Evolutionary conservation across 169 alveolate species (phyloP).

Genomic region (Cyclospora cayetanensis): DNA sequence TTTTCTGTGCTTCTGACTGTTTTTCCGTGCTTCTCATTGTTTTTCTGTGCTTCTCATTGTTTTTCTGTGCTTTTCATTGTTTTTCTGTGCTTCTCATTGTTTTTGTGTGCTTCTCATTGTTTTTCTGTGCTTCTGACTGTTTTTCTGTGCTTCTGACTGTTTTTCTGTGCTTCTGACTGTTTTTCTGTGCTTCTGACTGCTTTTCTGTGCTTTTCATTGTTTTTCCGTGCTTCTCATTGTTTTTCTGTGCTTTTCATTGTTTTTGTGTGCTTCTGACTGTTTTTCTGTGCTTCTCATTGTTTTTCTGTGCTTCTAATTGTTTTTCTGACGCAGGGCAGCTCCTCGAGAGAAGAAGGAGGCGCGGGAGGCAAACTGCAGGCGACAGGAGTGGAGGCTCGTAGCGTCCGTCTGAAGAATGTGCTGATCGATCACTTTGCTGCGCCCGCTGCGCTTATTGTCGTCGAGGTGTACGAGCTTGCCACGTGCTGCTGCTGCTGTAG

Average conservation of each 20-base stretch:
- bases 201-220: background rate
- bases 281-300: background rate
- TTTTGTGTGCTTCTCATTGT: no score
- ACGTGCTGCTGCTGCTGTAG: conserved; percentile 26
- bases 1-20: background rate
- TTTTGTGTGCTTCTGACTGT: no score
- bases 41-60: background rate
- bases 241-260: no score
- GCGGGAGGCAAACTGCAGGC: background rate
- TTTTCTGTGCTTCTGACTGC: background rate
- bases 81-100: no score
- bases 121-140: no score
- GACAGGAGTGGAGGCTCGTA: conserved; percentile 23
- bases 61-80: background rate
- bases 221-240: no score
- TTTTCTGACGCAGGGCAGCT: conserved; percentile 14
- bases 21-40: background rate
- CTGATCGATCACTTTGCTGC: conserved; percentile 55
- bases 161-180: background rate
- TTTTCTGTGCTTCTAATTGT: background rate
- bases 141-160: no score
- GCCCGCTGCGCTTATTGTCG: conserved; percentile 57
- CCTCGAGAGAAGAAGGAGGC: background rate
- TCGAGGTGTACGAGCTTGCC: conserved; percentile 54
- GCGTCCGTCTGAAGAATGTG: conserved; percentile 48